Evolutionary conservation across 371 early-diverging fungal species (phyloP).

Genomic region (Mucor lusitanicus): DNA sequence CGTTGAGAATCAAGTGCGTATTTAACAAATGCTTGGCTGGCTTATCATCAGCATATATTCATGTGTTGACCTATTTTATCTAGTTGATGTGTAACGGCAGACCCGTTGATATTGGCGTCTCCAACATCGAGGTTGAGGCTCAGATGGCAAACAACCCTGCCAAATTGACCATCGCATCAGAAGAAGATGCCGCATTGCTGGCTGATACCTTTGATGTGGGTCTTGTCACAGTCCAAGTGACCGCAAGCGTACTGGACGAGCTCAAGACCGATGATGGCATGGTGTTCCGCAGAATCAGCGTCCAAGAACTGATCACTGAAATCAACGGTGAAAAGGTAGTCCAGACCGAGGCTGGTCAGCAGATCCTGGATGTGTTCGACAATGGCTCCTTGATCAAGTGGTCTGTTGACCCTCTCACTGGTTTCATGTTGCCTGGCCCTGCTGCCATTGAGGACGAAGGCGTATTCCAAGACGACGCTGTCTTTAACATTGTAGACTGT

Average conservation of each 20-base stretch:
- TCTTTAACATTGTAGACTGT: conserved; percentile 1
- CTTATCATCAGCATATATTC: neutral
- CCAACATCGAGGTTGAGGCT: conserved; percentile 63
- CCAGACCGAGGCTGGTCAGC: conserved; percentile 72
- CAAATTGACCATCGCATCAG: conserved; percentile 48
- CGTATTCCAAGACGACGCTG: neutral
- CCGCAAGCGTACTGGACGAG: conserved; percentile 56
- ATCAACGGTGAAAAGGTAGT: conserved; percentile 69
- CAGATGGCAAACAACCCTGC: conserved; percentile 51
- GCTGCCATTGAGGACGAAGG: neutral
- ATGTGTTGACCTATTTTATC: neutral
- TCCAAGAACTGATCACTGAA: conserved; percentile 67
- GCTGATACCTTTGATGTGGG: conserved; percentile 67
- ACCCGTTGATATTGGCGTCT: conserved; percentile 59
- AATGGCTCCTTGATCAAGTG: conserved; percentile 44
- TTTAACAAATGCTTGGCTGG: neutral
- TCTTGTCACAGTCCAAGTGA: conserved; percentile 70
- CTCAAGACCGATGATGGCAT: conserved; percentile 57
- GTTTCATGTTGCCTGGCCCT: conserved; percentile 42
- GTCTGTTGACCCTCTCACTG: conserved; percentile 48
- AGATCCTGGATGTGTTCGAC: conserved; percentile 64
- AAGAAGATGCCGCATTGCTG: conserved; percentile 51
- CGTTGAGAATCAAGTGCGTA: conserved; percentile 51
- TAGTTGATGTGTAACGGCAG: conserved; percentile 62
- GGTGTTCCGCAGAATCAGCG: conserved; percentile 57